A percentile compares a stretch with the other conserved stretches of the same genome.
Evolutionary conservation across 2,329 filamentous ascomycete genomes (phyloP).

Genomic region (Chlorencoelia australis): DNA sequence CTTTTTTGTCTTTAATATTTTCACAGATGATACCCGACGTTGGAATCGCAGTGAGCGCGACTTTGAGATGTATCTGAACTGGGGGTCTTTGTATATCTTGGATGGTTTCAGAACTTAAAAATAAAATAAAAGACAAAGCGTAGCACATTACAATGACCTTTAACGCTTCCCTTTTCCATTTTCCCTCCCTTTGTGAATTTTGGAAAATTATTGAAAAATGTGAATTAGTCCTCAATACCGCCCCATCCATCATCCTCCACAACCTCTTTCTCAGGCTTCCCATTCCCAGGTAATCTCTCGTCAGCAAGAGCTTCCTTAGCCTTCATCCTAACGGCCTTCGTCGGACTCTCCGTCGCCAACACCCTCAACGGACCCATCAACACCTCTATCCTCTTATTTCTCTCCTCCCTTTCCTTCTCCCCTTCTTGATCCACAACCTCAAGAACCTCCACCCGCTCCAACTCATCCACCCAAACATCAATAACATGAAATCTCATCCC

Average conservation of each 20-base stretch:
- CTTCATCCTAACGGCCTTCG: constrained; percentile 62
- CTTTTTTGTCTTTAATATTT: not conserved
- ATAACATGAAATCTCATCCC: constrained; percentile 78
- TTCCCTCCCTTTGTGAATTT: not conserved
- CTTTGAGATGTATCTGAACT: constrained; percentile 7
- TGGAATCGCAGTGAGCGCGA: not conserved
- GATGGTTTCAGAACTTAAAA: constrained; percentile 2
- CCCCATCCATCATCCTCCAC: constrained; percentile 30
- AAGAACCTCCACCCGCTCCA: constrained; percentile 57
- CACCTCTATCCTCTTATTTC: constrained; percentile 28
- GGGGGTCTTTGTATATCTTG: constrained; percentile 3
- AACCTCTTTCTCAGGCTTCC: constrained; percentile 18
- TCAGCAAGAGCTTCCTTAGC: constrained; percentile 64
- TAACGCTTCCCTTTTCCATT: not conserved
- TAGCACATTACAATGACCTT: not conserved
- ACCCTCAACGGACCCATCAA: constrained; percentile 35
- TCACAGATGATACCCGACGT: constrained; percentile 5
- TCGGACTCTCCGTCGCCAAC: constrained; percentile 41
- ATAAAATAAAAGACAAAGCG: constrained; percentile 5
- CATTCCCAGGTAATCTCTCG: constrained; percentile 59
- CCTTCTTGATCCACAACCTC: constrained; percentile 28
- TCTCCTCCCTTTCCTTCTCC: constrained; percentile 26
- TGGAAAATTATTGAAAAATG: no score
- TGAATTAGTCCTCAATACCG: constrained; percentile 26
- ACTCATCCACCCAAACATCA: constrained; percentile 87